These are phyloP conservation scores for Boletus tylopilopsis DNA, from an alignment of 768 basidiomycete genomes.

Conservation along the genomic window DNA sequence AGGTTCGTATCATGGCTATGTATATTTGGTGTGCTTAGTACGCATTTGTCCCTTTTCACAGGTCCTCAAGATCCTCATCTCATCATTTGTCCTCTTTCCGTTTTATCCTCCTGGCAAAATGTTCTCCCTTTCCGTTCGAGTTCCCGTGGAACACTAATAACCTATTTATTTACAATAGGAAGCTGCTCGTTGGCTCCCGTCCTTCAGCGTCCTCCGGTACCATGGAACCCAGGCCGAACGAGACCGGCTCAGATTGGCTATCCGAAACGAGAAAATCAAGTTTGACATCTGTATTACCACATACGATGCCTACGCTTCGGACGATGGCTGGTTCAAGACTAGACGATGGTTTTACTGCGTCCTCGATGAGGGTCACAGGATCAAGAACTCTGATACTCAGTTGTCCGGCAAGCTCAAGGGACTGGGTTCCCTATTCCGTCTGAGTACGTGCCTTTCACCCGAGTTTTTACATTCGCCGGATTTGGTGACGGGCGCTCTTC, in stretches of 20 bases:
- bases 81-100: constrained; percentile 70
- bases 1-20: constrained; percentile 26
- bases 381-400: constrained; percentile 64
- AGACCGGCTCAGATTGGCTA: constrained; percentile 44
- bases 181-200: constrained; percentile 51
- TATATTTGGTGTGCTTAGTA: background rate
- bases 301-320: constrained; percentile 59
- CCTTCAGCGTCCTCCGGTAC: constrained; percentile 52
- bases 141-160: background rate
- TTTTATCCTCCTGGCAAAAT: constrained; percentile 55
- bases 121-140: constrained; percentile 29
- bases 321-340: constrained; percentile 59
- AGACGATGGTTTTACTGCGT: constrained; percentile 56
- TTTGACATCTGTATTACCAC: constrained; percentile 62
- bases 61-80: constrained; percentile 58
- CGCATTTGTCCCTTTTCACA: constrained; percentile 9
- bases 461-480: background rate
- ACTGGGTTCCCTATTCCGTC: constrained; percentile 51
- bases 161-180: constrained; percentile 34
- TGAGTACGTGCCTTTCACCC: constrained; percentile 37
- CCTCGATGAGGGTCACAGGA: constrained; percentile 66
- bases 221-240: constrained; percentile 57
- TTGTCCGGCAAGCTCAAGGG: constrained; percentile 51
- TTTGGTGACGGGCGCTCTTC: background rate
- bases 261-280: constrained; percentile 33